phyloP scores from a whole-genome alignment of 805 yeast species.

The Pichia scutulata region DNA sequence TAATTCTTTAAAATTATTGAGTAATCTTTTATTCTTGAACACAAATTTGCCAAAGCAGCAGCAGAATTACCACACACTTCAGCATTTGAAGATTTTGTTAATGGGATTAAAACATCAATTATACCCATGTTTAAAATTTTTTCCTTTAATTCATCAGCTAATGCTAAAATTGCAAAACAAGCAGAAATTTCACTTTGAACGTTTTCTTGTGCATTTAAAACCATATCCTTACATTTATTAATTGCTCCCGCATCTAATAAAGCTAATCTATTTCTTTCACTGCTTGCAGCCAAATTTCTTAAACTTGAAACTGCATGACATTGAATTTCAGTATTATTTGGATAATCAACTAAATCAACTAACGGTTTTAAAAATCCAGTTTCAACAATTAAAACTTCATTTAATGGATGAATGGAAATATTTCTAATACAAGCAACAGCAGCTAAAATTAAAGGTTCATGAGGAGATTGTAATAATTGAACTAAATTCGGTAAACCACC shows the following conservation, averaged over 20 bases:
- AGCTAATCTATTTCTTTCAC: conserved; percentile 87
- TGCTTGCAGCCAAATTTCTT: conserved; percentile 91
- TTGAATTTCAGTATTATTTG: conserved; percentile 91
- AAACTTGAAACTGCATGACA: conserved; percentile 97
- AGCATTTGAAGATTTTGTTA: conserved; percentile 78
- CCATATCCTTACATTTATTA: conserved; percentile 82
- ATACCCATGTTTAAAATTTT: conserved; percentile 78
- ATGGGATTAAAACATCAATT: conserved; percentile 81
- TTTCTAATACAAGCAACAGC: conserved; percentile 98
- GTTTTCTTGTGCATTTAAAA: conserved; percentile 75
- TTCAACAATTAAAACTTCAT: conserved; percentile 91
- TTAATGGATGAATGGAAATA: conserved; percentile 91
- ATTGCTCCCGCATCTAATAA: conserved; percentile 94
- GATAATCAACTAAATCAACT: conserved; percentile 73
- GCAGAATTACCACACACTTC: conserved; percentile 98
- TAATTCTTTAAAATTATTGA: conserved; percentile 71
- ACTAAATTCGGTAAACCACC: conserved; percentile 94
- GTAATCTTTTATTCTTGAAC: conserved; percentile 84
- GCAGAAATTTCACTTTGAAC: conserved; percentile 97
- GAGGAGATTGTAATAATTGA: conserved; percentile 79
- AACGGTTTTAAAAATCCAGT: conserved; percentile 94
- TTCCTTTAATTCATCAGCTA: conserved; percentile 89
- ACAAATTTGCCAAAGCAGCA: conserved; percentile 92
- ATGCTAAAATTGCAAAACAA: conserved; percentile 91
- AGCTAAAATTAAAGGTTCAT: conserved; percentile 87